Percentiles rank a stretch among this genome's conserved stretches.
Evolutionary conservation across 495 filamentous ascomycete species (phyloP).

Genomic region (Podospora conica): DNA sequence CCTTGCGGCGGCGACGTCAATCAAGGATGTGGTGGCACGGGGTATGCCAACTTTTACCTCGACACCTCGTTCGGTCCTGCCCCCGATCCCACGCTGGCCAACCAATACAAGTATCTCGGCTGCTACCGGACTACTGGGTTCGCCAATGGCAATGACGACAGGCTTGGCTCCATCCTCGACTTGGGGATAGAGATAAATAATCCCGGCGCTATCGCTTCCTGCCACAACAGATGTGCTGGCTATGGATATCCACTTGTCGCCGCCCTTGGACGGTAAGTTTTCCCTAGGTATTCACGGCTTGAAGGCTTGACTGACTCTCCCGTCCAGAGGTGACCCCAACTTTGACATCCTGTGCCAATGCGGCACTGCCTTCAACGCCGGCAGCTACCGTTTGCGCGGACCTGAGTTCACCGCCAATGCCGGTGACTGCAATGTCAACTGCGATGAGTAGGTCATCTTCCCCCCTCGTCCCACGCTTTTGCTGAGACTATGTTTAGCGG

Average conservation of each 20-base stretch:
- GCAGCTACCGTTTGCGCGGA: constrained; percentile 4
- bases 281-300: neutral
- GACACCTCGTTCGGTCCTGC: constrained; percentile 13
- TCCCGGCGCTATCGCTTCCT: neutral
- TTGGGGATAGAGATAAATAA: neutral
- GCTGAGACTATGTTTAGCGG: neutral
- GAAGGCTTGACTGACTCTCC: neutral
- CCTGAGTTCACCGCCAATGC: neutral
- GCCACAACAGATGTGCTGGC: constrained; percentile 8
- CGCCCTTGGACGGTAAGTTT: neutral
- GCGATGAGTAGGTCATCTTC: neutral
- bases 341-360: constrained; percentile 8
- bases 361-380: constrained; percentile 4
- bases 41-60: constrained; percentile 12
- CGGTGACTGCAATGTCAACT: neutral
- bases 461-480: neutral
- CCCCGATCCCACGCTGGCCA: neutral
- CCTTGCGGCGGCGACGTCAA: constrained; percentile 11
- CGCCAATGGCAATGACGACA: neutral
- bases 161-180: neutral
- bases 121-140: constrained; percentile 8
- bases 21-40: constrained; percentile 15
- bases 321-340: neutral
- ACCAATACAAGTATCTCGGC: constrained; percentile 8
- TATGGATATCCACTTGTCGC: constrained; percentile 12